Base-by-base conservation (phyloP, 352 stramenopile genomes). In the Aphanomyces cochlioides region DNA sequence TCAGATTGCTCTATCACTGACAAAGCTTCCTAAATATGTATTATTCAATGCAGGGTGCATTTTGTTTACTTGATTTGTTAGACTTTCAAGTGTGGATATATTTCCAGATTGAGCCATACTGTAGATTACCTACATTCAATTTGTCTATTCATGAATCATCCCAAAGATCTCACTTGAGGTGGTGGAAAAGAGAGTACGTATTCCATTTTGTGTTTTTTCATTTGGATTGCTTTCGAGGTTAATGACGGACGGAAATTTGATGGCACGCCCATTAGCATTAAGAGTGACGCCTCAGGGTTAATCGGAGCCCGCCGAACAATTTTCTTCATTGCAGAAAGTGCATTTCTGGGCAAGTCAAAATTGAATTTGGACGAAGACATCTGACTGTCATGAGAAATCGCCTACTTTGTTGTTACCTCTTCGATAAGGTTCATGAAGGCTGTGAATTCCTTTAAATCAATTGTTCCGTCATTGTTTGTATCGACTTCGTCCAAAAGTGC, bases 231-330 rank as follows among this genome's bases (percentile, higher is more conserved):
- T 2, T 77, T 74, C 0, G 84, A 86, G 4, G 82, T 90, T 2
- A 93, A 81, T 3, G 85, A 83, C 7, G 81, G 81, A 12, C 85
- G 82, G 53, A 83, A 93, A 59, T 93, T 93, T 17, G 79, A 85
- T 19, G 85, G 85, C n/a, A 93, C 84, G 3, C 83, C 85, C 36
- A 93, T 83, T 36, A 90, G 86, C 79, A 86, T 81, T 36, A 92
- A 77, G 60, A 93, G 48, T 61, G 81, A 89, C 57, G 74, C 76
- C 50, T 93, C 83, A 8, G 90, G 74, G 43, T 93, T 83, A 60
- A 90, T 76, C 12, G 84, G 82, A 1, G 75, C 84, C 28, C 85
- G 82, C 2, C 84, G 74, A 17, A 88, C 77, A 10, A 93, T 75
- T 53, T 93, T 93, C 64, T 91, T 91, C 77, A 93, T 89, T 7